Conservation (phyloP, 2,329 filamentous ascomycete genomes). For the Epichloe sylvatica region DNA sequence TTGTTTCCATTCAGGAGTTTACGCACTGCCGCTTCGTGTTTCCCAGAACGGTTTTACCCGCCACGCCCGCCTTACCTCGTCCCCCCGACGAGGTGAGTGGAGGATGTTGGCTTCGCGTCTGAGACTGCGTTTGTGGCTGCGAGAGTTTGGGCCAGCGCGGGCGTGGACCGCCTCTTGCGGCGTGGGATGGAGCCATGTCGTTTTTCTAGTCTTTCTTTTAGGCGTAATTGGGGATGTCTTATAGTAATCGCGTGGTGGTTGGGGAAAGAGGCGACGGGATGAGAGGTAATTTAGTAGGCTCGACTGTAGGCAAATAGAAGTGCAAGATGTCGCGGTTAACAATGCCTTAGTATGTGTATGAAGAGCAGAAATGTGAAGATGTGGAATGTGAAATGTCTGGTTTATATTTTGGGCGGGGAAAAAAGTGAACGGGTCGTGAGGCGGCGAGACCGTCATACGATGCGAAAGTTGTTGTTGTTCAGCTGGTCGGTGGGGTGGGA, state of each 20-base stretch:
- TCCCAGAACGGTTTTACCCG: constrained; percentile 3
- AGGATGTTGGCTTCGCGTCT: neutral
- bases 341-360: too few relatives aligned
- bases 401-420: too few relatives aligned
- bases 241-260: too few relatives aligned
- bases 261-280: neutral
- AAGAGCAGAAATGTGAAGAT: too few relatives aligned
- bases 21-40: neutral
- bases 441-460: neutral
- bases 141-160: neutral
- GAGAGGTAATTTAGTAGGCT: neutral
- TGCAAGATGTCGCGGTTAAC: too few relatives aligned
- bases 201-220: neutral
- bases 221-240: too few relatives aligned
- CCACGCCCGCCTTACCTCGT: neutral
- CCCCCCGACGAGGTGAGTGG: neutral
- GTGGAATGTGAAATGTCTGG: too few relatives aligned
- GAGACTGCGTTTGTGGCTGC: neutral
- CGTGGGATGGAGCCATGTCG: neutral
- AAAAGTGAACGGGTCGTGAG: neutral
- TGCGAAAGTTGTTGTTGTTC: too few relatives aligned
- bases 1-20: neutral
- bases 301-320: too few relatives aligned
- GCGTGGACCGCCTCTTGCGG: neutral
- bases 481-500: too few relatives aligned